Evolutionary conservation across 2,329 filamentous ascomycete genomes (phyloP), one percentile per base, ranked within the genome.

Genomic region (Paracorniculantispora psalliotae): DNA sequence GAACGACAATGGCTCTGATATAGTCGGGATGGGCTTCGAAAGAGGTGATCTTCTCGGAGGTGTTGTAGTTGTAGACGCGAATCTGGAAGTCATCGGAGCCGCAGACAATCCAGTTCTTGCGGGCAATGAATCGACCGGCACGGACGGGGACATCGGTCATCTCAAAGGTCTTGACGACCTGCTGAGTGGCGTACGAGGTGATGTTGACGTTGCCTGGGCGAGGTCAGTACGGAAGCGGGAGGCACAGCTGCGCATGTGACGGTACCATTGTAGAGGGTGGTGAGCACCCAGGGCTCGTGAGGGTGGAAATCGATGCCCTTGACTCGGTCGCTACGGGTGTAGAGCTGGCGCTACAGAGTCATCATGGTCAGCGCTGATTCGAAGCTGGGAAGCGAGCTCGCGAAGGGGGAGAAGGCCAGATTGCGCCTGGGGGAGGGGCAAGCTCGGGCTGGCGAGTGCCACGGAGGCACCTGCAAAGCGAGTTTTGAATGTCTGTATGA

Each of bases 51-150:
- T 97, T 97, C 77, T 99, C 94, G 61, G 91, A 96, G 57, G 94
- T 99, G 79, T 99, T 97, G 83, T 97, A 99, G 80, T 99, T 97
- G 84, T 96, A 96, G 64, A 96, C 90, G 67, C 93, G 89, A 57
- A 86, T 74, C 72, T 86, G 83, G 78, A 96, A 96, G 79, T 96
- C 91, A 78, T 96, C 91, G 66, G 89, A 99, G 71, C 94, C 94
- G 77, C 91, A 94, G 58, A 96, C 91, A 67, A 96, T 96, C 94
- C 94, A 99, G 77, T 97, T 99, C 86, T 99, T 99, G 68, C 94
- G 86, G 66, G 94, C 91, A 71, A 99, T 86, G 75, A 99, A 99
- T 67, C 94, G 90, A 70, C 94, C 94, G 63, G 94, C 94, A 75
- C 94, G 90, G 61, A 99, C 93, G 64, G 94, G 94, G 53, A 99